Evolutionary conservation across 2,329 filamentous ascomycete genomes (phyloP).

Genomic region (Pestalotiopsis sp.): DNA sequence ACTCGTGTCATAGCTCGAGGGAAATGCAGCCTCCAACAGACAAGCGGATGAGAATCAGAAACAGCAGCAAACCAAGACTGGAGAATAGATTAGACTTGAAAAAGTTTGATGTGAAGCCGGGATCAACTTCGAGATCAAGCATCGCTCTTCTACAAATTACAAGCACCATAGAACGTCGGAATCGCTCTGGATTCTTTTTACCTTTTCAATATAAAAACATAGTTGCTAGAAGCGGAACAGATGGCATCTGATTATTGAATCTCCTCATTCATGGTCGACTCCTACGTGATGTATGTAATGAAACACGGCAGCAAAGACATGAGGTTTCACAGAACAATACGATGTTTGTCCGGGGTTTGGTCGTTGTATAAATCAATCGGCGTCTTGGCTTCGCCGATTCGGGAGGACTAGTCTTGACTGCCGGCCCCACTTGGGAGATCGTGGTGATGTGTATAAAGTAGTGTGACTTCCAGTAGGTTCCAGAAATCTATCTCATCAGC

Average conservation of each 20-base stretch:
- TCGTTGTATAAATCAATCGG: background rate
- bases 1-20: background rate
- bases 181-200: too few relatives aligned
- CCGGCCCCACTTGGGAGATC: background rate
- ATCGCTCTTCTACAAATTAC: background rate
- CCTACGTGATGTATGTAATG: too few relatives aligned
- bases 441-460: background rate
- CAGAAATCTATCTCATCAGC: background rate
- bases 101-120: background rate
- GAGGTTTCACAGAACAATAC: too few relatives aligned
- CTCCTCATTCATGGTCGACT: too few relatives aligned
- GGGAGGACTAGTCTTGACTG: background rate
- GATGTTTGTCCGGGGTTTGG: background rate
- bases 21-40: background rate
- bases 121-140: background rate
- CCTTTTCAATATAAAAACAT: too few relatives aligned
- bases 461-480: background rate
- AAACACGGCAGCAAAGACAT: too few relatives aligned
- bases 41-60: conserved; percentile 1
- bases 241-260: too few relatives aligned
- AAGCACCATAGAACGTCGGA: too few relatives aligned
- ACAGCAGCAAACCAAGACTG: background rate
- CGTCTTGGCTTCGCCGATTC: background rate
- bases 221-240: too few relatives aligned
- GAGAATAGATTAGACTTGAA: background rate